phyloP scores from a whole-genome alignment of 805 yeast species.

The Peterozyma toletana region DNA sequence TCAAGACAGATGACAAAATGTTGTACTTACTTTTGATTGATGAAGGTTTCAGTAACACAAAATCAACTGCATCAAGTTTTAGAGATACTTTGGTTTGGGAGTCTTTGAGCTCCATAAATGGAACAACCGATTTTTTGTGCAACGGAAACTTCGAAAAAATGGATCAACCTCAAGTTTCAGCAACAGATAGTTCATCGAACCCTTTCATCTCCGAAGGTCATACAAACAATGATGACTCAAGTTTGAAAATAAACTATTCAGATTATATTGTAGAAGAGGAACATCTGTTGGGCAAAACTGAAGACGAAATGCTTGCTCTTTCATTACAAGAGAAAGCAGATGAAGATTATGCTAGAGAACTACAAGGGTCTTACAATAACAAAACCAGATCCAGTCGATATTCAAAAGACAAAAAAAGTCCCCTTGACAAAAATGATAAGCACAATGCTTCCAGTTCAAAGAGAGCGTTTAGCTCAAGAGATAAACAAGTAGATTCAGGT shows the following conservation, averaged over 20 bases:
- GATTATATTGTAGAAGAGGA: slow-evolving; percentile 18
- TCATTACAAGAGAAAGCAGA: slow-evolving; percentile 26
- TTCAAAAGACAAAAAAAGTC: too few species aligned
- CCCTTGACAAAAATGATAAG: too few species aligned
- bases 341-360: slow-evolving; percentile 16
- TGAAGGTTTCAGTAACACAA: slow-evolving; percentile 39
- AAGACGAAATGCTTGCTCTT: slow-evolving; percentile 19
- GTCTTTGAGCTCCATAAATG: slow-evolving; percentile 57
- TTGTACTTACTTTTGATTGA: slow-evolving; percentile 72
- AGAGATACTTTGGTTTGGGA: slow-evolving; percentile 70
- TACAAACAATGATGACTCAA: neutral
- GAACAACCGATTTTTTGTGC: slow-evolving; percentile 62
- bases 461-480: too few species aligned
- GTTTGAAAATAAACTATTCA: slow-evolving; percentile 7
- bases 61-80: slow-evolving; percentile 12
- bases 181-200: too few species aligned
- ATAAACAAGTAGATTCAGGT: too few species aligned
- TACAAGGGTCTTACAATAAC: slow-evolving; percentile 12
- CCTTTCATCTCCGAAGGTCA: slow-evolving; percentile 1
- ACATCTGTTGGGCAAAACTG: slow-evolving; percentile 15
- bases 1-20: slow-evolving; percentile 35
- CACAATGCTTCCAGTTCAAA: too few species aligned
- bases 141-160: slow-evolving; percentile 57
- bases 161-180: neutral
- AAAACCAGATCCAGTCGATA: too few species aligned